Evolutionary conservation across 176 grass and related monocot species (phyloP).

Genomic region (Zea mays): Zm-B73-REFERENCE-NAM-5.0 NC_050096.1:274136501-274137000

Average conservation of each 20-base stretch:
- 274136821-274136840: background rate
- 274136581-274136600: slow-evolving; percentile 98
- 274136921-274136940: slow-evolving; percentile 59
- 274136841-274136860: background rate
- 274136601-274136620: slow-evolving; percentile 91
- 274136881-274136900: slow-evolving; percentile 63
- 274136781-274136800: background rate
- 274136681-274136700: slow-evolving; percentile 11
- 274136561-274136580: slow-evolving; percentile 90
- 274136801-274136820: background rate
- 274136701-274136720: no score
- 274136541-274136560: slow-evolving; percentile 62
- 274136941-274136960: slow-evolving; percentile 23
- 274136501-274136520: slow-evolving; percentile 90
- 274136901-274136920: slow-evolving; percentile 76
- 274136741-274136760: background rate
- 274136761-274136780: background rate
- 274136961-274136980: slow-evolving; percentile 33
- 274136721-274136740: background rate
- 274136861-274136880: slow-evolving; percentile 60
- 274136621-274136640: slow-evolving; percentile 51
- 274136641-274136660: slow-evolving; percentile 21
- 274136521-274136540: slow-evolving; percentile 71
- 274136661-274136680: slow-evolving; percentile 14
- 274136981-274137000: slow-evolving; percentile 2